Conservation (phyloP, 2,329 filamentous ascomycete species). For the Volutella citrinella region DNA sequence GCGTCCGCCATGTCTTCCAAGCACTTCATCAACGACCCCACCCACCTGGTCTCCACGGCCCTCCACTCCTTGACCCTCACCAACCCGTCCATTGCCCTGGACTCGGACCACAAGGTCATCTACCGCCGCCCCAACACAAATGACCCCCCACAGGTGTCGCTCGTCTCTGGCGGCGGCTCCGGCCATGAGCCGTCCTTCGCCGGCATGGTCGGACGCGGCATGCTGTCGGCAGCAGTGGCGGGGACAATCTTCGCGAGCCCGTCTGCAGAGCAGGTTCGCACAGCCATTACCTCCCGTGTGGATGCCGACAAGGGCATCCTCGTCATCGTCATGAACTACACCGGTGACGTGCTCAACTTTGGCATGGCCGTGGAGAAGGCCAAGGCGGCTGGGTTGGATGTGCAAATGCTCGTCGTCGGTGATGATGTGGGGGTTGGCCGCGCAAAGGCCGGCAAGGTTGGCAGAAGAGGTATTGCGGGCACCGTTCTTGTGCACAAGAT, state of each 20-base stretch:
- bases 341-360: conserved; percentile 86
- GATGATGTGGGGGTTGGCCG: conserved; percentile 91
- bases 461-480: conserved; percentile 84
- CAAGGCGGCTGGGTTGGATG: conserved; percentile 69
- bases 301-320: conserved; percentile 71
- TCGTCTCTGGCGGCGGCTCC: conserved; percentile 84
- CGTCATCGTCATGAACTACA: conserved; percentile 96
- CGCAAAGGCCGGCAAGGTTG: conserved; percentile 82
- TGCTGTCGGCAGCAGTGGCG: conserved; percentile 78
- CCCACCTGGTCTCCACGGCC: conserved; percentile 72
- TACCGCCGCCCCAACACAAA: conserved; percentile 60
- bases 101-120: conserved; percentile 77
- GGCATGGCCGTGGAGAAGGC: conserved; percentile 93
- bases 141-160: conserved; percentile 64
- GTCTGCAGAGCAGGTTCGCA: conserved; percentile 76
- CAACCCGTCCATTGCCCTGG: conserved; percentile 80
- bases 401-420: conserved; percentile 87
- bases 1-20: conserved; percentile 56
- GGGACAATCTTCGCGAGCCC: conserved; percentile 86
- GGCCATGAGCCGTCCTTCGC: conserved; percentile 90
- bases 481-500: conserved; percentile 92
- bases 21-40: conserved; percentile 87
- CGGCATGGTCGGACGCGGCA: conserved; percentile 77
- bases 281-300: conserved; percentile 71
- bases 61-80: conserved; percentile 75